Evolutionary conservation across 2,329 filamentous ascomycete genomes (phyloP), one percentile per base, ranked within the genome.

Genomic region (Sphaceloma murrayae): DNA sequence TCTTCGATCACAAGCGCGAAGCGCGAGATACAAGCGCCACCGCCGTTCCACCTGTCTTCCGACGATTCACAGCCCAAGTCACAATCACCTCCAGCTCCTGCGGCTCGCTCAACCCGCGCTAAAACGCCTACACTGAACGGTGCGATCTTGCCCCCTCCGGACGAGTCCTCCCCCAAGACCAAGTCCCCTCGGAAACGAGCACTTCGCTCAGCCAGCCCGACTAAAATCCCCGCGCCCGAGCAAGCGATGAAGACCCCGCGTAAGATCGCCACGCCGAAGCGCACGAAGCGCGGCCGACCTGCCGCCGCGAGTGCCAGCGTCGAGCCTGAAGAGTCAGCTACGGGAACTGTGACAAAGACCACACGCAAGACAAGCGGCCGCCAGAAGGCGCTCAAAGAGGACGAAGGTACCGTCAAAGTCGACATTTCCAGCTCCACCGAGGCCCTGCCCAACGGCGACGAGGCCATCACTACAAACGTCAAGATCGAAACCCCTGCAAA

Each of bases 1-100:
- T 22, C 36, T 19, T 75, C 75, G 57, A 73, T 71, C 43, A 69
- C 75, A 18, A 81, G 80, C 52, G 53, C 55, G 5, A 57, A 53
- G 75, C 85, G 45, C 74, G 76, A 73, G 49, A 94, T 95, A 52
- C 67, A 75, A 11, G 79, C 85, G 17, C 91, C 91, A 34, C 91
- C 91, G 16, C 82, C 78, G 53, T 94, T 84, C 58, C 67, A 70
- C 47, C 16, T 46, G n/a, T 32, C 48, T 4, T 30, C 22, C 8
- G 14, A 19, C 10, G 30, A 22, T 8, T 30, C 38, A 18, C 27
- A 45, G 32, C 51, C 46, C 39, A 49, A 18, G 34, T 51, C 48
- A 46, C 62, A 17, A 54, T 58, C 22, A 53, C 59, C 16, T 51
- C 55, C 44, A 55, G 58, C 22, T 48, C 52, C 45, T 27, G 24